These are phyloP conservation scores for Conticribra weissflogii DNA, from an alignment of 108 stramenopile species.

Conservation along the genomic window DNA sequence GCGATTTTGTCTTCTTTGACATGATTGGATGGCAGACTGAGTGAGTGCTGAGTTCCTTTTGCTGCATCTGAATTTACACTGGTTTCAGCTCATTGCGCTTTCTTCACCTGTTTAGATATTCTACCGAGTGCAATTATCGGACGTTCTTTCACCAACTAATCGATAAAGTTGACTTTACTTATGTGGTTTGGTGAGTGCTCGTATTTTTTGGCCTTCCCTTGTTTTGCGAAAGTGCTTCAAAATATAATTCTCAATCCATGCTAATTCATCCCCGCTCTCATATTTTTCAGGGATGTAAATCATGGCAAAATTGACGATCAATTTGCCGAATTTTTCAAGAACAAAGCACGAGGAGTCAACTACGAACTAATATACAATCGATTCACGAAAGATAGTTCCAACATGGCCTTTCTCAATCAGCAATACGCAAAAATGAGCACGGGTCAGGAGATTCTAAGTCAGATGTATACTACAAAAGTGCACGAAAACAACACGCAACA, in stretches of 20 bases:
- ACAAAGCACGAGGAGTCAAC: slow-evolving; percentile 48
- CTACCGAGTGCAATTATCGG: slow-evolving; percentile 37
- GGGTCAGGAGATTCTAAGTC: slow-evolving; percentile 36
- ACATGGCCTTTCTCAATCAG: slow-evolving; percentile 51
- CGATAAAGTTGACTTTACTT: slow-evolving; percentile 50
- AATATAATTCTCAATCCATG: not conserved
- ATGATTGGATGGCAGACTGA: slow-evolving; percentile 40
- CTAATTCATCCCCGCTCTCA: not conserved
- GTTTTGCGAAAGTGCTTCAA: not conserved
- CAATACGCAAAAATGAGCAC: slow-evolving; percentile 53
- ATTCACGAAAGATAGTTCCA: slow-evolving; percentile 13
- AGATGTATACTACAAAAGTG: slow-evolving; percentile 47
- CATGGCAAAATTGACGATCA: slow-evolving; percentile 52
- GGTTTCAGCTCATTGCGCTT: not conserved
- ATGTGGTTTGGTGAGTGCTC: slow-evolving; percentile 43
- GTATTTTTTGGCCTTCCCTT: not conserved
- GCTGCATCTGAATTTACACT: not conserved
- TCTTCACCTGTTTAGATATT: slow-evolving; percentile 4
- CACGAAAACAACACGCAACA: slow-evolving; percentile 46
- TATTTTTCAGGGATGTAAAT: slow-evolving; percentile 32
- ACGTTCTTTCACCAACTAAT: slow-evolving; percentile 45
- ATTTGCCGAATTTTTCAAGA: slow-evolving; percentile 42
- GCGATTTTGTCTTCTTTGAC: slow-evolving; percentile 54
- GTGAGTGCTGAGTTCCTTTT: not conserved
- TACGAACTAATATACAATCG: slow-evolving; percentile 53